Base-by-base conservation (phyloP, 2,329 filamentous ascomycete species). In the Pseudonectria foliicola region DNA sequence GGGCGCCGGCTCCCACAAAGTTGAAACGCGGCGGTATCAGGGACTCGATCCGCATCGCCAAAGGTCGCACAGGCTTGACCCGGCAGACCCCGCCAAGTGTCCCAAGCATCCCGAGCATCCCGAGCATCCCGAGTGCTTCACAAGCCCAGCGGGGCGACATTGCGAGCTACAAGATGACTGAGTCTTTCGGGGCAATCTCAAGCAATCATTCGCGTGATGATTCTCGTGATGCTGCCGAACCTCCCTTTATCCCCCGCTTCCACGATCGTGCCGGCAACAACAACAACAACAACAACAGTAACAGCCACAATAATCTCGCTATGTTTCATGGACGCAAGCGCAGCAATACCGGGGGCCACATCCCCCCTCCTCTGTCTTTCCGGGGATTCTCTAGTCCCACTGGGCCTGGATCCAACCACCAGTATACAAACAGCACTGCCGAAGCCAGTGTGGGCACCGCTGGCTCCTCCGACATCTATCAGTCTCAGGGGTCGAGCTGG, bases 31-130 rank as follows among this genome's bases (percentile, higher is more conserved):
- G 54, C 6, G 72, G 71, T 4, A 90, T 95, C 45, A 79, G 87
- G 31, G 89, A 96, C 61, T 95, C 89, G 1, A 93, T 95, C 42
- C 79, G 85, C 30, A 70, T 95, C 14, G 87, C 89, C 10, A 95
- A 95, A 63, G 78, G 82, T 29, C 82, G 76, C 46, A 66, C 50
- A 38, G 44, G 61, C 15, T 35, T 39, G 12, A 34, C 40, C n/a
- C 45, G 38, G 28, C 18, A 6, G 46, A 49, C 7, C 43, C 44
- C 40, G 57, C 45, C 47, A 71, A 57, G 59, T 13, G 66, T 71
- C 13, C 68, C 73, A 4, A 73, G 63, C 35, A 65, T 75, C 10
- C 73, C 73, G 0, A 67, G 70, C 35, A 65, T 78, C 12, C 71
- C 74, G 3, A 67, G 70, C 33, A 61, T 73, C 27, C 61, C 59